Base-by-base conservation (phyloP, 139 green algal genomes). In the Chlorella sp. region DNA sequence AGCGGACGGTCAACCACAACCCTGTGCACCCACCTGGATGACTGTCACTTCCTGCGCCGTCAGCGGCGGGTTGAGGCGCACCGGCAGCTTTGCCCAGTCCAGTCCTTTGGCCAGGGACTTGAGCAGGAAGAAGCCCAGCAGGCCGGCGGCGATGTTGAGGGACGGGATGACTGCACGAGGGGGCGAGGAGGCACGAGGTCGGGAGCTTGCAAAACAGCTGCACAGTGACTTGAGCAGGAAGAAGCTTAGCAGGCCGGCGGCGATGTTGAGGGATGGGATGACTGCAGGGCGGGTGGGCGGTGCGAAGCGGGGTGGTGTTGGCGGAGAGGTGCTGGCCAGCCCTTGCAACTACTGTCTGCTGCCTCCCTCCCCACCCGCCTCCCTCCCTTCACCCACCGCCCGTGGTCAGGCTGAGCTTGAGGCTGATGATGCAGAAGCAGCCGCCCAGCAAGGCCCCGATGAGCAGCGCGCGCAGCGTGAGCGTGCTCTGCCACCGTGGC, bases 11-110 rank as follows among this genome's bases (percentile, higher is more conserved):
- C 11, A 11, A 11, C 8, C 46, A 54, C 8, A 54, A 54, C 8
- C 46, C 11, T 11, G 8, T 11, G 11, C 11, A 11, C 46, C 8
- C 46, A 54, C 51, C 40, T 76, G 70, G 24, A 76, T 74, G 51
- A 87, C 67, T 14, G 81, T 87, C 81, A 86, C 85, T 36, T 86
- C 85, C 51, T 86, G 85, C 19, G 19, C 48, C 30, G 74, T 81
- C n/a, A 89, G 51, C 26, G 32, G 44, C 62, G 58, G 28, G 16
- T 54, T 41, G 22, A 73, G 13, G 22, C 32, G 24, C 5, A 24
- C 16, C 51, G 80, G 46, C 43, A 67, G 13, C 6, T 51, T 44
- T 1, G 44, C 9, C 41, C 68, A 41, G 68, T 43, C 30, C 68
- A 75, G 38, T 2, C 43, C 43, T 7, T 60, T 60, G 51, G 51